Percentiles rank a stretch among this genome's conserved stretches.
These are phyloP conservation scores for Dryadomyces quercus-mongolicae DNA, from an alignment of 2,329 filamentous ascomycete genomes.

Conservation along the genomic window DNA sequence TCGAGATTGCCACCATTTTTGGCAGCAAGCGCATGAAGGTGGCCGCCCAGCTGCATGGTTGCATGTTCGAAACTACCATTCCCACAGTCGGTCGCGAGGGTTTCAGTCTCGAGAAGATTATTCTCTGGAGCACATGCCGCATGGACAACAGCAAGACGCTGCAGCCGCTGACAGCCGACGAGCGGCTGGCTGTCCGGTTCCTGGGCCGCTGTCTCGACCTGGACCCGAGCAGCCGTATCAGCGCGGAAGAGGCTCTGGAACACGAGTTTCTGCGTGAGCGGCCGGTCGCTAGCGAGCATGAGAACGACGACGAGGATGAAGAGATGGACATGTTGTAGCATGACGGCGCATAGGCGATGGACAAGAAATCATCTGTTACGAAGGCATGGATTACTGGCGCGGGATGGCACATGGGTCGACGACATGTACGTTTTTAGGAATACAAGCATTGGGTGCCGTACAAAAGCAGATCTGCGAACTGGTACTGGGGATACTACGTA, in stretches of 20 bases:
- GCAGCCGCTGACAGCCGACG: conserved; percentile 45
- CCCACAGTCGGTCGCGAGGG: conserved; percentile 79
- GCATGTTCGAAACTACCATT: conserved; percentile 84
- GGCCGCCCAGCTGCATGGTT: conserved; percentile 73
- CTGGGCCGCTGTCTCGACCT: conserved; percentile 62
- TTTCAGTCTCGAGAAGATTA: conserved; percentile 83
- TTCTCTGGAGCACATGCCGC: conserved; percentile 85
- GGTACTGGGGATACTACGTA: too few relatives aligned
- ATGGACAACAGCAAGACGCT: conserved; percentile 30
- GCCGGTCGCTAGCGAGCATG: neutral
- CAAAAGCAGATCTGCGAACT: too few relatives aligned
- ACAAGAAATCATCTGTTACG: too few relatives aligned
- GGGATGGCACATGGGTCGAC: too few relatives aligned
- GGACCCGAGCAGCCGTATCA: conserved; percentile 62
- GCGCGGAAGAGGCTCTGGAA: conserved; percentile 58
- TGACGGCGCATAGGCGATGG: neutral
- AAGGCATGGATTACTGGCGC: too few relatives aligned
- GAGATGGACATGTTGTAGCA: conserved; percentile 37
- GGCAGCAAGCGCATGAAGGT: conserved; percentile 73
- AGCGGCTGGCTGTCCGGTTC: conserved; percentile 63
- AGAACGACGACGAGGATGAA: conserved; percentile 28
- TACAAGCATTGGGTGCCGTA: too few relatives aligned
- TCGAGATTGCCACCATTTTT: conserved; percentile 94
- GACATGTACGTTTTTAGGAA: too few relatives aligned
- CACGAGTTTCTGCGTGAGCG: conserved; percentile 52